Evolutionary conservation across 345 rosid species (phyloP), one percentile per base, ranked within the genome.

Genomic region (Diplotaxis tenuifolia): DNA sequence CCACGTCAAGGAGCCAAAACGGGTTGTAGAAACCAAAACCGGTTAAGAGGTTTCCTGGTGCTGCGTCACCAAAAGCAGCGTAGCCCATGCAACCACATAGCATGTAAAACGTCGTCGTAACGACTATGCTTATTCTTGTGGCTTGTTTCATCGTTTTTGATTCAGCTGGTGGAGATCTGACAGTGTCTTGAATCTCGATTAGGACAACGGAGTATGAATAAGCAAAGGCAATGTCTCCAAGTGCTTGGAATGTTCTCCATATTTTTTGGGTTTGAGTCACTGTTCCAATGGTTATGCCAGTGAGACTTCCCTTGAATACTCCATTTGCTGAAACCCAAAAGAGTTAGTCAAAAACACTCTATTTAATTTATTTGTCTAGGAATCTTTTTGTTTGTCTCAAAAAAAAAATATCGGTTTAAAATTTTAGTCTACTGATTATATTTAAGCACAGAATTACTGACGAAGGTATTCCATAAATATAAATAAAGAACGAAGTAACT

Each of bases 221-320:
- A 9, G 97, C 96, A 68, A 92, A 92, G 45, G 97, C 97, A 45
- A 89, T 88, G 54, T 90, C 84, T 10, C 97, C 97, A n/a, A 92
- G 91, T 53, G 97, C 94, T 71, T 86, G 96, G 69, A 89, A 89
- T 38, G 88, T 92, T 64, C 86, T 82, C 96, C 96, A 88, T 16
- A 86, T 84, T 82, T 92, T 92, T 32, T 89, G 87, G 1, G 96
- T 81, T 54, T 78, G 88, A 12, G 87, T 81, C 16, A 88, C 88
- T 1, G 86, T 54, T 59, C 89, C 90, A 2, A 86, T 72, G 82
- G 89, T 86, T 25, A 92, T 81, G 45, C 97, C 97, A 1, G 96
- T 89, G 38, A 86, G 82, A 64, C 88, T 86, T 32, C 97, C 97
- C 60, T 65, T 82, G 68, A 89, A 38, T 21, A 58, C 74, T 5